Evolutionary conservation across 2,329 filamentous ascomycete genomes (phyloP).

Genomic region (Chrysosporium queenslandicum): DNA sequence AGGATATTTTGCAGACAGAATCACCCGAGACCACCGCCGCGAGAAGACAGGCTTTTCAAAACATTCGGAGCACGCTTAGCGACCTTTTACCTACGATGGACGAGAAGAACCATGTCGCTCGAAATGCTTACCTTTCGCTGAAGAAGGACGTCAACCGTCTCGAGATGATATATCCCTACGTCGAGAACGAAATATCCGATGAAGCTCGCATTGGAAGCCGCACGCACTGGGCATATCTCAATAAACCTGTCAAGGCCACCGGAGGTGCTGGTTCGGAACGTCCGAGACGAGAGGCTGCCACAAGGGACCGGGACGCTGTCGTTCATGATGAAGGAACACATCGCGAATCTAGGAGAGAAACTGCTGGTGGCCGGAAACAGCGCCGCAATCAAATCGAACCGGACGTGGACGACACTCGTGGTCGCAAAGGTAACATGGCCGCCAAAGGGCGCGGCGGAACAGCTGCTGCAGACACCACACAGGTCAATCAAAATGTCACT

Average conservation of each 20-base stretch:
- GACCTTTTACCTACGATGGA: slow-evolving; percentile 85
- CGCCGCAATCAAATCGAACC: slow-evolving; percentile 65
- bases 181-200: slow-evolving; percentile 83
- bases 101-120: slow-evolving; percentile 95
- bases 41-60: slow-evolving; percentile 61
- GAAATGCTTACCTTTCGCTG: slow-evolving; percentile 81
- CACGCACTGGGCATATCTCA: slow-evolving; percentile 91
- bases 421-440: slow-evolving; percentile 46
- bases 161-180: slow-evolving; percentile 75
- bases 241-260: slow-evolving; percentile 53
- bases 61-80: slow-evolving; percentile 65
- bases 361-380: slow-evolving; percentile 66
- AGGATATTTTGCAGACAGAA: slow-evolving; percentile 19
- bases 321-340: slow-evolving; percentile 42
- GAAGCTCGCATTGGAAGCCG: slow-evolving; percentile 87
- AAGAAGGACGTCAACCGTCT: slow-evolving; percentile 74
- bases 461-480: slow-evolving; percentile 1
- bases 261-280: slow-evolving; percentile 57
- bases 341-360: slow-evolving; percentile 76
- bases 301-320: slow-evolving; percentile 68
- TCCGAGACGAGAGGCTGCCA: slow-evolving; percentile 66
- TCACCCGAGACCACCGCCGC: slow-evolving; percentile 28
- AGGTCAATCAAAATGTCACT: slow-evolving; percentile 3
- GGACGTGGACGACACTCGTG: slow-evolving; percentile 60
- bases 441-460: slow-evolving; percentile 41